Percentiles rank a stretch among this genome's conserved stretches.
phyloP scores from a whole-genome alignment of 768 basidiomycete genomes.

The Boletus pseudopeckii region DNA sequence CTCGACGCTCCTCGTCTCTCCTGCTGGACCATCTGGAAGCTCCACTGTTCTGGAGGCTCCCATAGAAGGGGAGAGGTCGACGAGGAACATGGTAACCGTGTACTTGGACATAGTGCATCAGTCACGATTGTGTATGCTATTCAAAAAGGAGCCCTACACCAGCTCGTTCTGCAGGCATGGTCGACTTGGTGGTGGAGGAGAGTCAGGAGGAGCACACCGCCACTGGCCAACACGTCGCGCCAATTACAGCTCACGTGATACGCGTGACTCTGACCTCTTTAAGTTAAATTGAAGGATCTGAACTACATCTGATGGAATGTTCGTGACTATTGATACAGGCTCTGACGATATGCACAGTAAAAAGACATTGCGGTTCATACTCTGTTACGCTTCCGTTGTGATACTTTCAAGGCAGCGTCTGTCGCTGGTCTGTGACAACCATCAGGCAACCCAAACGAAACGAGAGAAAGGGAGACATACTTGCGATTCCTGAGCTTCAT shows the following conservation, averaged over 20 bases:
- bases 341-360: neutral
- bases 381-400: slow-evolving; percentile 57
- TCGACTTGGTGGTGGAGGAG: slow-evolving; percentile 16
- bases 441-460: neutral
- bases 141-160: slow-evolving; percentile 50
- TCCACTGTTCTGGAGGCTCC: slow-evolving; percentile 56
- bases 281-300: no score
- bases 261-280: neutral
- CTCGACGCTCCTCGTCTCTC: slow-evolving; percentile 48
- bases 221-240: slow-evolving; percentile 23
- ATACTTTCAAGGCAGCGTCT: slow-evolving; percentile 44
- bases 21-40: slow-evolving; percentile 49
- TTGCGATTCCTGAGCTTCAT: slow-evolving; percentile 57
- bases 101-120: slow-evolving; percentile 45
- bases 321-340: slow-evolving; percentile 9
- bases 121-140: neutral
- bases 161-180: slow-evolving; percentile 76
- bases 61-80: slow-evolving; percentile 90
- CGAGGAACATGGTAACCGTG: slow-evolving; percentile 83
- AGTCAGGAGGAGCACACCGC: slow-evolving; percentile 16
- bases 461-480: slow-evolving; percentile 36
- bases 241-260: slow-evolving; percentile 33
- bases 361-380: slow-evolving; percentile 29
- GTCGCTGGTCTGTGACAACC: slow-evolving; percentile 29
- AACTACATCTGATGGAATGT: neutral